Evolutionary conservation across 23 red algal species (phyloP), one percentile per base, ranked within the genome.

Genomic region (Agarophyton chilense): DNA sequence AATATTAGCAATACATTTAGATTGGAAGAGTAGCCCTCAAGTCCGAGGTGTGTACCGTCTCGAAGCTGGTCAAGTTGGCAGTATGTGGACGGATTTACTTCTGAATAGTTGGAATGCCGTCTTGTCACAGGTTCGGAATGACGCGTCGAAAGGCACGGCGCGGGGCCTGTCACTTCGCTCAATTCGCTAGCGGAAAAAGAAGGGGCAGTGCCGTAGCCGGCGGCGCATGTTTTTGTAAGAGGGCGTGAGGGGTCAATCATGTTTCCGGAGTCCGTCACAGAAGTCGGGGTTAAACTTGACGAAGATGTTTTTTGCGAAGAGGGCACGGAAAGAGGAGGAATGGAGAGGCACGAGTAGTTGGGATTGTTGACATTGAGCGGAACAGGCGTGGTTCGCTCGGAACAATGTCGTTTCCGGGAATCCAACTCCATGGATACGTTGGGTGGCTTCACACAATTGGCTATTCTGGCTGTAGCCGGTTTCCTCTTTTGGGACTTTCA

Each of bases 1-100:
- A 82, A 95, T 11, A 95, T 42, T 1, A 95, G 74, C n/a, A 95
- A 39, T 19, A 58, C 26, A 46, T 95, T 95, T 18, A 95, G 10
- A 10, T 62, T 72, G 5, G 93, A 95, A 7, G 62, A 90, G 46
- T 95, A 95, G n/a, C 93, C 93, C 7, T 90, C 83, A 24, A 95
- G 78, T 14, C 81, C 93, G 10, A 73, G 53, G 65, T 53, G 50
- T 18, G 87, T 53, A 1, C 91, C 91, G 33, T 80, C 54, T 2
- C 80, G 80, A 32, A 84, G 25, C 74, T 87, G 78, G 41, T 72
- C 58, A 12, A 94, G 36, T 45, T 94, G 91, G 5, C 85, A 67
- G 53, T 32, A 51, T 22, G 51, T 24, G 4, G 44, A 62, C 12
- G 7, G 17, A 47, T 74, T 74, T 21, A 74, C 47, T 39, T 74